These are phyloP conservation scores for Calycina herbarum DNA, from an alignment of 2,329 filamentous ascomycete species.

Conservation along the genomic window DNA sequence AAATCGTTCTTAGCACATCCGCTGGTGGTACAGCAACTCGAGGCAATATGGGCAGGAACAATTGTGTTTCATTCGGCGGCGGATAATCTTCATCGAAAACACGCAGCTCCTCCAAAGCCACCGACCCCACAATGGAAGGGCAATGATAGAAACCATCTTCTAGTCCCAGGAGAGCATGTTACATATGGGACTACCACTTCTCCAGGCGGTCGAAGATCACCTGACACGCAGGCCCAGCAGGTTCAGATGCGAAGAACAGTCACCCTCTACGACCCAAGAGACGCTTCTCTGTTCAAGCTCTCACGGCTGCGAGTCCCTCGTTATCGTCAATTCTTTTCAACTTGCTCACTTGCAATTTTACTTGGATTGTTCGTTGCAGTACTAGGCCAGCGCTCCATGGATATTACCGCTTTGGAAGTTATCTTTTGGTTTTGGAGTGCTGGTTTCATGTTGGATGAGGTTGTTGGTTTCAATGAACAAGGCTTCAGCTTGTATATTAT, in stretches of 20 bases:
- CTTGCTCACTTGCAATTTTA: conserved; percentile 80
- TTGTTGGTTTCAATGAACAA: conserved; percentile 95
- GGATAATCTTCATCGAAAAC: conserved; percentile 74
- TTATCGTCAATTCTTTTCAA: conserved; percentile 88
- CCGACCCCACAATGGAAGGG: conserved; percentile 17
- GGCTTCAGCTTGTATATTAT: conserved; percentile 96
- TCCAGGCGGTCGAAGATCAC: conserved; percentile 26
- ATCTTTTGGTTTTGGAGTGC: conserved; percentile 98
- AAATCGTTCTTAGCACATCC: conserved; percentile 93
- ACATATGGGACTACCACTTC: conserved; percentile 42
- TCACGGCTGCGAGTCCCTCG: conserved; percentile 87
- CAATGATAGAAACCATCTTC: conserved; percentile 28
- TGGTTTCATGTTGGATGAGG: conserved; percentile 93
- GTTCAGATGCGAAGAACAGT: conserved; percentile 57
- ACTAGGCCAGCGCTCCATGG: conserved; percentile 69
- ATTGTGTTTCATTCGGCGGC: conserved; percentile 92
- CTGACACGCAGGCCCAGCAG: conserved; percentile 27
- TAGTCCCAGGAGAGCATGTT: conserved; percentile 24
- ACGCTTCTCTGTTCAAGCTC: conserved; percentile 88
- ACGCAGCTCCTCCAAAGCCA: conserved; percentile 39
- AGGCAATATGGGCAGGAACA: conserved; percentile 94
- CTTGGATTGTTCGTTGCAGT: conserved; percentile 85
- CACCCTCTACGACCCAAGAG: conserved; percentile 83
- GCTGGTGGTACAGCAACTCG: conserved; percentile 88
- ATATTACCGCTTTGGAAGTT: conserved; percentile 82